Conservation (phyloP, 768 basidiomycete genomes). For the Tricholoma sp. region DNA sequence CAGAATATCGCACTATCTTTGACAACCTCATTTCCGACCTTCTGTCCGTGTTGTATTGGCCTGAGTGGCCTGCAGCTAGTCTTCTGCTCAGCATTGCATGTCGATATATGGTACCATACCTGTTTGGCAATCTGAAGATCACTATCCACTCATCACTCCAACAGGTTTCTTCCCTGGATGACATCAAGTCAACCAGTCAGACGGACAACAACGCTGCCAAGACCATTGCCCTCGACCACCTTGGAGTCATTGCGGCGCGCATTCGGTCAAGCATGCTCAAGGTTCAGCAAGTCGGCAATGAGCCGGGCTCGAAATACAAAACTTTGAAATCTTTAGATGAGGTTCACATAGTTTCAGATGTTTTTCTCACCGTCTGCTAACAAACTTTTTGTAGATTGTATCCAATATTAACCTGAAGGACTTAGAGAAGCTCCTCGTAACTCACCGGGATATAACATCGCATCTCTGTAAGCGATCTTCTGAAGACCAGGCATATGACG, state of each 20-base stretch:
- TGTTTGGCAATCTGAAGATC: background rate
- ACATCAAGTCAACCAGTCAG: conserved; percentile 62
- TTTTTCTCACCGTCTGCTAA: background rate
- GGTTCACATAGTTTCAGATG: conserved; percentile 31
- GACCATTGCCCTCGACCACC: conserved; percentile 86
- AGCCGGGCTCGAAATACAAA: conserved; percentile 26
- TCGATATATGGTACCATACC: conserved; percentile 70
- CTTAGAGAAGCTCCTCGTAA: conserved; percentile 53
- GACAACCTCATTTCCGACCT: conserved; percentile 89
- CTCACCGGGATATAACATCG: conserved; percentile 59
- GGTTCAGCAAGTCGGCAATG: conserved; percentile 29
- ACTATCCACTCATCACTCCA: background rate
- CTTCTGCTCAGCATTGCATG: conserved; percentile 76
- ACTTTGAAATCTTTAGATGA: conserved; percentile 65
- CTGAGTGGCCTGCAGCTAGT: conserved; percentile 95
- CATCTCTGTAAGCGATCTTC: conserved; percentile 69
- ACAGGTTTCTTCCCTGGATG: conserved; percentile 79
- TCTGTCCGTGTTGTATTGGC: conserved; percentile 84
- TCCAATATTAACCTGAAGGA: conserved; percentile 40
- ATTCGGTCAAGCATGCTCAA: conserved; percentile 58
- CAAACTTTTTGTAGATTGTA: conserved; percentile 40
- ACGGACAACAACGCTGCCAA: conserved; percentile 83
- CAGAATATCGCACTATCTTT: conserved; percentile 89
- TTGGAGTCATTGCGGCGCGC: conserved; percentile 87
- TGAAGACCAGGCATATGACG: conserved; percentile 80